These are phyloP conservation scores for Penicillium coprophilum DNA, from an alignment of 495 filamentous ascomycete genomes.

Conservation along the genomic window DNA sequence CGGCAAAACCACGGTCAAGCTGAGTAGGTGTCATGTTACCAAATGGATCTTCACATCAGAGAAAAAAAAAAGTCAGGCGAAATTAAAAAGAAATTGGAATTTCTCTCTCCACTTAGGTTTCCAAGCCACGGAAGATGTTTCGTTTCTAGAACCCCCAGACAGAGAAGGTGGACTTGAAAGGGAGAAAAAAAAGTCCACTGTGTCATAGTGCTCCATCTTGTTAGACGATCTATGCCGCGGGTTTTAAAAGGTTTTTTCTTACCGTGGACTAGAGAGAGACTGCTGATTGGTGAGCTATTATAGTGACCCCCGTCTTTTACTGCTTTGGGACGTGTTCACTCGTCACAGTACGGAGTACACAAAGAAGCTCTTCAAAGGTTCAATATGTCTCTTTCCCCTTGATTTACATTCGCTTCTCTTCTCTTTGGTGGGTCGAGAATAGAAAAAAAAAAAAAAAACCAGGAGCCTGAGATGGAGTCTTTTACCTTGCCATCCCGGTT, in stretches of 20 bases:
- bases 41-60: background rate
- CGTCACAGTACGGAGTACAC: conserved; percentile 25
- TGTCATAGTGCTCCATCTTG: conserved; percentile 11
- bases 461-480: conserved; percentile 10
- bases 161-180: conserved; percentile 7
- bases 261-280: background rate
- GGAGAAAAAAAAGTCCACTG: conserved; percentile 6
- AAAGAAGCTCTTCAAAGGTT: conserved; percentile 1
- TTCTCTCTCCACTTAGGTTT: conserved; percentile 12
- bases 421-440: conserved; percentile 13
- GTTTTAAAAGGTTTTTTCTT: conserved; percentile 2
- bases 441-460: conserved; percentile 1
- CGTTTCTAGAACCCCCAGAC: conserved; percentile 37
- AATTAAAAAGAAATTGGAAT: background rate
- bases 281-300: background rate
- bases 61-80: background rate
- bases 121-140: conserved; percentile 30
- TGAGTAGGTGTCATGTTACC: conserved; percentile 1
- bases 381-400: conserved; percentile 8
- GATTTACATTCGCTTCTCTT: conserved; percentile 7
- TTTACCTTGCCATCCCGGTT: conserved; percentile 23
- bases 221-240: conserved; percentile 7
- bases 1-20: conserved; percentile 11
- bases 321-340: conserved; percentile 9
- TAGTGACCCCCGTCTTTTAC: background rate